A percentile compares a stretch with the other conserved stretches of the same genome.
phyloP scores from a whole-genome alignment of 2,329 filamentous ascomycete genomes.

The Diaporthe vaccinii region DNA sequence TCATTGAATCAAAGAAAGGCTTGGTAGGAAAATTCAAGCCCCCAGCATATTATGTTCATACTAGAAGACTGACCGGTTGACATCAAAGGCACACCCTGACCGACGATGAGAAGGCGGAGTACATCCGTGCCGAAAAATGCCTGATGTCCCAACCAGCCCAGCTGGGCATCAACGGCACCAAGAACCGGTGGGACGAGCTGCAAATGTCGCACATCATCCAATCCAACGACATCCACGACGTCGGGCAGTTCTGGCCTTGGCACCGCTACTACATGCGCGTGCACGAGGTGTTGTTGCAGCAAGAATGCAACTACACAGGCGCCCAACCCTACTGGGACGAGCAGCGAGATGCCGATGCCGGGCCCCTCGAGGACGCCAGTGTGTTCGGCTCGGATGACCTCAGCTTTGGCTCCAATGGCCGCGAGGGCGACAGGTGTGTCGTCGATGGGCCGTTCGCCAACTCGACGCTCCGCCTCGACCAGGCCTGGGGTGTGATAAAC shows the following conservation, averaged over 20 bases:
- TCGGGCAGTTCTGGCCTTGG: slow-evolving; percentile 52
- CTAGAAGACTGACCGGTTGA: neutral
- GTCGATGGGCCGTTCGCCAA: slow-evolving; percentile 52
- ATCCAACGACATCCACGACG: slow-evolving; percentile 48
- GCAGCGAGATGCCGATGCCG: slow-evolving; percentile 48
- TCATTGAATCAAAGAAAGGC: slow-evolving; percentile 28
- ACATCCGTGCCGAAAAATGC: slow-evolving; percentile 51
- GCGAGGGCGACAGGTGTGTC: slow-evolving; percentile 51
- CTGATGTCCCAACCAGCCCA: slow-evolving; percentile 47
- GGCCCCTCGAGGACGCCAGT: slow-evolving; percentile 44
- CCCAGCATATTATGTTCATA: neutral
- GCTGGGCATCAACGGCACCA: slow-evolving; percentile 46
- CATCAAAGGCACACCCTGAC: slow-evolving; percentile 11
- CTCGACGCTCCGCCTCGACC: slow-evolving; percentile 46
- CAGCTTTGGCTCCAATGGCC: slow-evolving; percentile 47
- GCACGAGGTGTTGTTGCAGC: slow-evolving; percentile 50
- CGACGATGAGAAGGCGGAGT: slow-evolving; percentile 46
- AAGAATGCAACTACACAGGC: slow-evolving; percentile 49
- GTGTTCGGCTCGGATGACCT: slow-evolving; percentile 47
- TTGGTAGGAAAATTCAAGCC: neutral
- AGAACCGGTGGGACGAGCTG: slow-evolving; percentile 51
- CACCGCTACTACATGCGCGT: slow-evolving; percentile 51
- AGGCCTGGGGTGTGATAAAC: slow-evolving; percentile 10
- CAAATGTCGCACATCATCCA: slow-evolving; percentile 50
- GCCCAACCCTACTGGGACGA: slow-evolving; percentile 54